These are phyloP conservation scores for Theileria orientalis DNA, from an alignment of 169 alveolate genomes.

Conservation along the genomic window DNA sequence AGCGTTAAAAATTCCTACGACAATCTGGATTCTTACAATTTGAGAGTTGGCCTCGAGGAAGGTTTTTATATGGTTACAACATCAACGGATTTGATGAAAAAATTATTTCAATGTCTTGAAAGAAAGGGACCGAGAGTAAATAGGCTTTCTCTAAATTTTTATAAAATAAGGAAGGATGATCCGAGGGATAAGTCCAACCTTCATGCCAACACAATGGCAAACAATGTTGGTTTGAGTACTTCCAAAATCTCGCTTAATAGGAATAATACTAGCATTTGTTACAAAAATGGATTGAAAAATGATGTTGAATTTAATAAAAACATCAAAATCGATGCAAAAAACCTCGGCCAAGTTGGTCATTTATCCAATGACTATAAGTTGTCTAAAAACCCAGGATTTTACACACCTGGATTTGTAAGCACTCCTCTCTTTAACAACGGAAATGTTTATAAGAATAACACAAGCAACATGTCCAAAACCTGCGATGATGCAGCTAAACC, in stretches of 20 bases:
- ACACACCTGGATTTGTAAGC: background rate
- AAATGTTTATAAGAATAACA: background rate
- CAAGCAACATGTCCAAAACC: background rate
- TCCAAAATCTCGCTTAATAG: background rate
- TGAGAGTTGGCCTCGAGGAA: conserved; percentile 33
- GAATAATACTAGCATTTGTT: background rate
- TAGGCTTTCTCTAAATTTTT: conserved; percentile 52
- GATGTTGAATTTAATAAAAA: too few relatives aligned
- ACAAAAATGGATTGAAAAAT: background rate
- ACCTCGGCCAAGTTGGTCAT: too few relatives aligned
- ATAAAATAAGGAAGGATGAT: background rate
- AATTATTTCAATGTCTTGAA: conserved; percentile 24
- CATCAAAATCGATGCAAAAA: too few relatives aligned
- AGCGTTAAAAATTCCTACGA: background rate
- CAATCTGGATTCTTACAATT: conserved; percentile 28
- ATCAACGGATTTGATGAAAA: conserved; percentile 31
- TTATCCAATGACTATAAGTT: too few relatives aligned
- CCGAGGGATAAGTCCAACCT: background rate
- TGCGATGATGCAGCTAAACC: background rate
- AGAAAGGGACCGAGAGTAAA: conserved; percentile 45
- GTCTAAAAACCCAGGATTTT: background rate
- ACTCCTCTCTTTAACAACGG: background rate
- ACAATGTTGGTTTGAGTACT: background rate
- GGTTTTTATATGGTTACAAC: conserved; percentile 21
- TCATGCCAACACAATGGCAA: background rate